Evolutionary conservation across 2,329 filamentous ascomycete species (phyloP), one percentile per base, ranked within the genome.

Genomic region (Beauveria sp.): DNA sequence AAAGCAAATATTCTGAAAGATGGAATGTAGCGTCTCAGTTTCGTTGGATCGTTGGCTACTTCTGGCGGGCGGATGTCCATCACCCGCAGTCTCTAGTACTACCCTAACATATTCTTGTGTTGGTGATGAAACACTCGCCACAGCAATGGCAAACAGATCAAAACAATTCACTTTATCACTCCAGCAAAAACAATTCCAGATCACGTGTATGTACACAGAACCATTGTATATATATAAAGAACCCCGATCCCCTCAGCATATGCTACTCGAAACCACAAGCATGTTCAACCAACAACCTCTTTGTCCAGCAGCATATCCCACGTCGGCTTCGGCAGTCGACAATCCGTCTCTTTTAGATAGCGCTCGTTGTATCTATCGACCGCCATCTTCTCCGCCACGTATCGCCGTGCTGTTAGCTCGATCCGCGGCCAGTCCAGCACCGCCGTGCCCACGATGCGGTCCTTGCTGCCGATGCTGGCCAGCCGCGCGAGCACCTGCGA

Each of bases 251-350:
- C 5, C 28, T 12, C 18, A 1, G 5, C 8, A 52, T 9, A 50
- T n/a, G 8, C n/a, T 5, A 50, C 9, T 18, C 10, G 24, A 18
- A 30, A 18, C 47, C 16, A 26, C n/a, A 20, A 3, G 3, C 55
- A 22, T 22, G 3, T 4, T 60, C 50, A 60, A 8, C 50, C 50
- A 14, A 43, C 47, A 24, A 40, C 46, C 41, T 61, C 60, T 41
- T 22, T 53, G n/a, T 30, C 26, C 6, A 41, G 41, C 41, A 61
- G 18, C 60, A 61, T 61, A 43, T 61, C 60, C 54, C 54, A 61
- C 16, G 54, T 54, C 54, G 60, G 60, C 20, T 52, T 61, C 18
- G 60, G 60, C 48, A 61, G 18, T 20, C 46, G 55, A 30, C 37
- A 26, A 47, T 18, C n/a, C 30, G 40, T 53, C 40, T 58, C 60